These are phyloP conservation scores for Coniferiporia sulphurascens DNA, from an alignment of 1,284 basidiomycete species.

Conservation along the genomic window DNA sequence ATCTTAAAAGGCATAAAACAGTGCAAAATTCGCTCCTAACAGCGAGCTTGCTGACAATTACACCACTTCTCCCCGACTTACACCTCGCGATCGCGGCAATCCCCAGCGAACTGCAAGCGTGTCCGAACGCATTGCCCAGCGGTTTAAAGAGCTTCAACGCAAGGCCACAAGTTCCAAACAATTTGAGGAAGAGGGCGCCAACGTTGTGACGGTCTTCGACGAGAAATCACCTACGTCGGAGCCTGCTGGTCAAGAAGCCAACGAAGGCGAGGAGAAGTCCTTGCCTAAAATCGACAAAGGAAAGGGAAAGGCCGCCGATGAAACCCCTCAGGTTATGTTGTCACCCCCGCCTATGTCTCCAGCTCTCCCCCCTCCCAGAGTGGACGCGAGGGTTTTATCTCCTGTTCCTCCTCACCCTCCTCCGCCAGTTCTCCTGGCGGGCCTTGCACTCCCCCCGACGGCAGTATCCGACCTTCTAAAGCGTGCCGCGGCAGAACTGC, in stretches of 20 bases:
- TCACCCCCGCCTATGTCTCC: constrained; percentile 67
- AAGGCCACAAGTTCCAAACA: constrained; percentile 37
- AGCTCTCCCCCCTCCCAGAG: constrained; percentile 39
- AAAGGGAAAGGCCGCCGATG: constrained; percentile 59
- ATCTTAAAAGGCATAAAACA: constrained; percentile 26
- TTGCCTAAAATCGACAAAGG: constrained; percentile 67
- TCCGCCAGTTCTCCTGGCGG: constrained; percentile 65
- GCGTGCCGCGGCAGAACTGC: constrained; percentile 59
- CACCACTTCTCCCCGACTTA: constrained; percentile 66
- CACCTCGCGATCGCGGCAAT: constrained; percentile 45
- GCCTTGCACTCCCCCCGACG: constrained; percentile 58
- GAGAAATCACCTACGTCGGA: constrained; percentile 26
- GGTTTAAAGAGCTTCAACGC: constrained; percentile 70
- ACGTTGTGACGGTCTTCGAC: constrained; percentile 21
- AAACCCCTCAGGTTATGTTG: constrained; percentile 35
- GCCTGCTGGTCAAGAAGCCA: constrained; percentile 4
- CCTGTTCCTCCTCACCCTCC: constrained; percentile 37
- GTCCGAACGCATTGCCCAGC: constrained; percentile 70
- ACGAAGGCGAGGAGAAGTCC: constrained; percentile 26
- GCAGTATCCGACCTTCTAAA: constrained; percentile 65
- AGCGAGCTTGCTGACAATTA: constrained; percentile 59
- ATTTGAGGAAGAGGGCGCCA: constrained; percentile 17
- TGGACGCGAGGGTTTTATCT: constrained; percentile 29
- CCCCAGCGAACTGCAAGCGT: constrained; percentile 63
- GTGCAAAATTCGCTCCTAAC: constrained; percentile 81